A percentile compares a stretch with the other conserved stretches of the same genome.
phyloP scores from a whole-genome alignment of 495 filamentous ascomycete species.

The Schizothecium vesticola region DNA sequence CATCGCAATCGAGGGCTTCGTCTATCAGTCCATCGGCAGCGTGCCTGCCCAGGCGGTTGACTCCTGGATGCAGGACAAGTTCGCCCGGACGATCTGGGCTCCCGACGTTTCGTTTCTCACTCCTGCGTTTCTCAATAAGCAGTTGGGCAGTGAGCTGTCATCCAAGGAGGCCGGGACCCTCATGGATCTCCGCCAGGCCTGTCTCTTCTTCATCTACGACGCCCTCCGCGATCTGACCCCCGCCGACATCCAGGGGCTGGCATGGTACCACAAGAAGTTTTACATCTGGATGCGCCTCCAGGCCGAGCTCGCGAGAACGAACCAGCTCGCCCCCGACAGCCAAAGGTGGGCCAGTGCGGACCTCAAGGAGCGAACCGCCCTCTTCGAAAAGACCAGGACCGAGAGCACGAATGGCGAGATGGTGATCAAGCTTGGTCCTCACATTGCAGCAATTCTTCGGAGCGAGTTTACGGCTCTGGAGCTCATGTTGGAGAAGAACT shows the following conservation, averaged over 20 bases:
- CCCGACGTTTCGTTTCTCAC: constrained; percentile 25
- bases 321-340: constrained; percentile 21
- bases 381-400: constrained; percentile 15
- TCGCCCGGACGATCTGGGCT: constrained; percentile 19
- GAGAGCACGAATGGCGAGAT: constrained; percentile 29
- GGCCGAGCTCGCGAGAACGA: constrained; percentile 19
- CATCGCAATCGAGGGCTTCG: constrained; percentile 20
- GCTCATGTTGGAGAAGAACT: constrained; percentile 25
- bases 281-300: constrained; percentile 32
- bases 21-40: constrained; percentile 26
- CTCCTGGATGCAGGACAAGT: constrained; percentile 21
- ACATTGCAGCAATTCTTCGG: constrained; percentile 18
- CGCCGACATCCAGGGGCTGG: constrained; percentile 14
- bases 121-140: constrained; percentile 12
- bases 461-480: constrained; percentile 23
- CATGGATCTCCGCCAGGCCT: constrained; percentile 25
- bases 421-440: constrained; percentile 23
- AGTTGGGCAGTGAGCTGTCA: constrained; percentile 21
- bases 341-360: constrained; percentile 12
- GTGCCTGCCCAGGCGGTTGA: background rate
- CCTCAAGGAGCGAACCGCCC: constrained; percentile 5
- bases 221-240: constrained; percentile 18
- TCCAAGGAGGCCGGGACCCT: constrained; percentile 18
- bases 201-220: constrained; percentile 25
- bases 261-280: constrained; percentile 26